Evolutionary conservation across 306 rosid species (phyloP).

Genomic region (Fragaria ananassa): DNA sequence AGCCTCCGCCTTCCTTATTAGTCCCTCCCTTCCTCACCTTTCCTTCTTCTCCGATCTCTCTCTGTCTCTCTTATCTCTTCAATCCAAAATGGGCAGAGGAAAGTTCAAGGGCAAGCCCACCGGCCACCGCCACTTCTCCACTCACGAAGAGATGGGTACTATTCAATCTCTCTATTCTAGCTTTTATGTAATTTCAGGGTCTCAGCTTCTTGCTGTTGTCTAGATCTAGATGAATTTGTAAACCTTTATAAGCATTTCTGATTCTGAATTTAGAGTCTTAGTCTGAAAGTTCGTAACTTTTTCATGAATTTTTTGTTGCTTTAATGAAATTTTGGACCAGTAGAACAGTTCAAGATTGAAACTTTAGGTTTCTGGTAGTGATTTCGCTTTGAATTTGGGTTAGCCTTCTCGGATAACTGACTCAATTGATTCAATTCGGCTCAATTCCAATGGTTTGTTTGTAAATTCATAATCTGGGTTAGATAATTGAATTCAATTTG

Average conservation of each 20-base stretch:
- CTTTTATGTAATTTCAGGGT: not conserved
- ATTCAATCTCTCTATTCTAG: not conserved
- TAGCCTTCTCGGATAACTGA: no score
- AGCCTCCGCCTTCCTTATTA: not conserved
- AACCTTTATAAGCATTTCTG: not conserved
- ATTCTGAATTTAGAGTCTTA: not conserved
- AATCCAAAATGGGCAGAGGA: conserved; percentile 82
- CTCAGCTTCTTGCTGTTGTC: not conserved
- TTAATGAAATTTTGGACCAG: not conserved
- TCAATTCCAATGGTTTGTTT: not conserved
- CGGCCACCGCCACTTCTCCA: conserved; percentile 92
- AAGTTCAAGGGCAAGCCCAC: conserved; percentile 97
- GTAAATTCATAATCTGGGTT: not conserved
- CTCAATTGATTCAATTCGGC: not conserved
- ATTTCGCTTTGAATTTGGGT: not conserved
- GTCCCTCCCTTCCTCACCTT: not conserved
- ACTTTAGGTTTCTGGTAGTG: not conserved
- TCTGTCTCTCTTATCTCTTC: not conserved
- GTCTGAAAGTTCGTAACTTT: not conserved
- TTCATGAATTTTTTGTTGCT: not conserved
- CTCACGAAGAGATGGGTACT: conserved; percentile 71
- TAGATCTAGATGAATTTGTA: conserved; percentile 14
- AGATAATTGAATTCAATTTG: not conserved
- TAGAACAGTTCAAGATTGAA: not conserved
- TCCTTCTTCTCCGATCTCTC: not conserved